Percentiles rank a stretch among this genome's conserved stretches.
These are phyloP conservation scores for Rubia tinctorum DNA, from an alignment of 305 asterid genomes.

Conservation along the genomic window DNA sequence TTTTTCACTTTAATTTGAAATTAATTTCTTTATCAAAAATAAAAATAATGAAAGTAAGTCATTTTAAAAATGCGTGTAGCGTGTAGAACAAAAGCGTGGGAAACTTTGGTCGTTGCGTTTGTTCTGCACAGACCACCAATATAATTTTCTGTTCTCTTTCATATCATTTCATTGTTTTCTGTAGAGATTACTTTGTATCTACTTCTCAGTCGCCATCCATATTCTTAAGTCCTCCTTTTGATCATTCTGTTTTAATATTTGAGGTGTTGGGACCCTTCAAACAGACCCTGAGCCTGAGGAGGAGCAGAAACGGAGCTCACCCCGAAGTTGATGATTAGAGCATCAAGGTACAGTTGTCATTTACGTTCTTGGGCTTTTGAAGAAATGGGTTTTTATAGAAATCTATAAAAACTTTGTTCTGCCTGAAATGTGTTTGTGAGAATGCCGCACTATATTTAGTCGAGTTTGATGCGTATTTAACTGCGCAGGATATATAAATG, in stretches of 20 bases:
- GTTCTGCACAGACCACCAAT: neutral
- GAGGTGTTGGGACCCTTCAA: neutral
- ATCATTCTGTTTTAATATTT: too few species aligned
- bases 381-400: too few species aligned
- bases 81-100: too few species aligned
- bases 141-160: neutral
- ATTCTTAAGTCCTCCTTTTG: neutral
- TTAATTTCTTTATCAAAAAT: too few species aligned
- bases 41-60: too few species aligned
- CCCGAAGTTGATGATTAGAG: neutral
- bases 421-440: too few species aligned
- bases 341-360: neutral
- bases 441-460: too few species aligned
- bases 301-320: neutral
- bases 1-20: too few species aligned
- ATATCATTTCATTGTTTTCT: neutral
- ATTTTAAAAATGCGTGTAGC: too few species aligned
- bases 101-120: neutral
- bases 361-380: neutral
- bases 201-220: neutral
- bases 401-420: too few species aligned
- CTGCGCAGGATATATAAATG: too few species aligned
- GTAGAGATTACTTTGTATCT: neutral
- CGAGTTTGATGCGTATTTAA: too few species aligned
- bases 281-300: neutral